phyloP scores from a whole-genome alignment of 371 early-diverging fungal species.

The Capillidium rhysosporum region DNA sequence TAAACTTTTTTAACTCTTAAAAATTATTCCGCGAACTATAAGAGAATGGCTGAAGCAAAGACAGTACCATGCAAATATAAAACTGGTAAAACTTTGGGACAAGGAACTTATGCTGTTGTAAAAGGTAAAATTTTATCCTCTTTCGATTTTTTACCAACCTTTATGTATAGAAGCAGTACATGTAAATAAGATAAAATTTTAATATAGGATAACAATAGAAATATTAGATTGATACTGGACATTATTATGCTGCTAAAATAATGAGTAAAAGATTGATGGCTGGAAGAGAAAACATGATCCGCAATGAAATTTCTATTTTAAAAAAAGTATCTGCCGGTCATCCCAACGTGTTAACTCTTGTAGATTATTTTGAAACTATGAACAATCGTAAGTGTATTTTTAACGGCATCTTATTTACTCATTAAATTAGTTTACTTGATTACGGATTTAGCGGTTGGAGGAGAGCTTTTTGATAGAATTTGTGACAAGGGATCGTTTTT shows the following conservation, averaged over 20 bases:
- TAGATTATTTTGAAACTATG: conserved; percentile 80
- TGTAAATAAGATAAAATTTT: conserved; percentile 10
- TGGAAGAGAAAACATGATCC: conserved; percentile 73
- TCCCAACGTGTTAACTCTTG: conserved; percentile 62
- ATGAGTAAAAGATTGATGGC: conserved; percentile 78
- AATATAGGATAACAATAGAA: background rate
- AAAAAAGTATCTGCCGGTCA: conserved; percentile 69
- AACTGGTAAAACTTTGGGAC: conserved; percentile 37
- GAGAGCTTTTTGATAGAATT: conserved; percentile 80
- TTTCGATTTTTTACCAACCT: background rate
- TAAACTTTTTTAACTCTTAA: too few relatives aligned
- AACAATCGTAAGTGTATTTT: conserved; percentile 44
- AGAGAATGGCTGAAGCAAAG: background rate
- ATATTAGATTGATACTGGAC: conserved; percentile 50
- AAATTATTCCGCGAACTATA: background rate
- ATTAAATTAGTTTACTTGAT: conserved; percentile 52
- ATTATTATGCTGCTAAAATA: conserved; percentile 76
- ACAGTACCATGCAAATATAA: conserved; percentile 42
- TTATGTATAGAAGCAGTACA: conserved; percentile 15
- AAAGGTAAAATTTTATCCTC: conserved; percentile 24
- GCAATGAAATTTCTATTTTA: conserved; percentile 74
- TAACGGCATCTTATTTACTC: conserved; percentile 5
- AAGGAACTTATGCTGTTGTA: conserved; percentile 45
- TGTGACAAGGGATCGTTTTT: conserved; percentile 52
- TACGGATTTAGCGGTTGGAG: conserved; percentile 77